Evolutionary conservation across 2,329 filamentous ascomycete genomes (phyloP).

Genomic region (Cercospora zeina): DNA sequence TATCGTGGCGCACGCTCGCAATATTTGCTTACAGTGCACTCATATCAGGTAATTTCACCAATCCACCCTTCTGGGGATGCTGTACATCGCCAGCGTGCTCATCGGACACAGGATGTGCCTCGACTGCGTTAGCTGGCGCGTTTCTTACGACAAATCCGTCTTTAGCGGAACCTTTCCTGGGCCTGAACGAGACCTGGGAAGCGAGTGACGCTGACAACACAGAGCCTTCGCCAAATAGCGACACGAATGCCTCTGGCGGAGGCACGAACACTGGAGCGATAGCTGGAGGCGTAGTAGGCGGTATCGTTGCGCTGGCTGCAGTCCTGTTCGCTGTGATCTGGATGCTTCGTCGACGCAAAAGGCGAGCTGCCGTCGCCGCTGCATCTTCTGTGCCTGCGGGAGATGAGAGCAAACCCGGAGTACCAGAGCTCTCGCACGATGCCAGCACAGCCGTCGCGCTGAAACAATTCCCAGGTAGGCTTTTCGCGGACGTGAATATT

Average conservation of each 20-base stretch:
- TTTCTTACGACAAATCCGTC: conserved; percentile 20
- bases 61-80: conserved; percentile 25
- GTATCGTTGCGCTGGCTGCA: conserved; percentile 18
- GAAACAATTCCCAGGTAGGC: conserved; percentile 15
- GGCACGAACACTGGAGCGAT: conserved; percentile 22
- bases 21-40: background rate
- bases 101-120: conserved; percentile 13
- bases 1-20: background rate
- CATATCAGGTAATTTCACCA: conserved; percentile 12
- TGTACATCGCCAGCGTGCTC: conserved; percentile 17
- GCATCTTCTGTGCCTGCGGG: background rate
- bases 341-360: conserved; percentile 19
- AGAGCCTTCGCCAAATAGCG: conserved; percentile 1
- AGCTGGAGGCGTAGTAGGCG: conserved; percentile 26
- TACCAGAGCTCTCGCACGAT: conserved; percentile 18
- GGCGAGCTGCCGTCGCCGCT: background rate
- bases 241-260: background rate
- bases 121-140: conserved; percentile 13
- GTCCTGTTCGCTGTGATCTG: conserved; percentile 15
- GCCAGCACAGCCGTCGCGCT: conserved; percentile 12
- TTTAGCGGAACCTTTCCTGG: conserved; percentile 15
- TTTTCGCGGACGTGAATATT: background rate
- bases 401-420: background rate
- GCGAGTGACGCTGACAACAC: background rate
- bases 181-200: conserved; percentile 20